Conservation (phyloP, 1,139 yeast genomes). For the Yamadazyma spencermartinsiae region DNA sequence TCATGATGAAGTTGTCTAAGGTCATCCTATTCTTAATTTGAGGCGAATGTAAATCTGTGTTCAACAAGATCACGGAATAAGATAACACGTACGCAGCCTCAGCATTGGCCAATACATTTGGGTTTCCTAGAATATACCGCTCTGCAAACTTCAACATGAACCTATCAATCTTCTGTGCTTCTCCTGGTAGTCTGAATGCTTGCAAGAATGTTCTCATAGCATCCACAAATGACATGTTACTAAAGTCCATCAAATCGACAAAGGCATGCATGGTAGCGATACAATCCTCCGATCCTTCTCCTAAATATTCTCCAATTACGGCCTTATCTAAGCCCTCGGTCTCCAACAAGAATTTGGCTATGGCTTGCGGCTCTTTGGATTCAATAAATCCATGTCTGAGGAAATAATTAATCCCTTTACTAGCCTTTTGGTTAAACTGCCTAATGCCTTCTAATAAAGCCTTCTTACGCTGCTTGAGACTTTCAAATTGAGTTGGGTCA, state of each 20-base stretch:
- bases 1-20: constrained; percentile 76
- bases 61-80: constrained; percentile 88
- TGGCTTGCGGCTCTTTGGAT: constrained; percentile 58
- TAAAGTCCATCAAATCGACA: constrained; percentile 85
- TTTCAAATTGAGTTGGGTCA: constrained; percentile 85
- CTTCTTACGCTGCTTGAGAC: constrained; percentile 78
- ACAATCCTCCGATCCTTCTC: constrained; percentile 81
- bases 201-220: constrained; percentile 86
- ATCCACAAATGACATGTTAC: constrained; percentile 68
- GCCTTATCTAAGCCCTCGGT: constrained; percentile 86
- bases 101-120: constrained; percentile 81
- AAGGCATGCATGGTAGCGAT: constrained; percentile 90
- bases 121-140: constrained; percentile 84
- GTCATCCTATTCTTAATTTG: constrained; percentile 88
- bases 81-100: constrained; percentile 93
- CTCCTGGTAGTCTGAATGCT: constrained; percentile 92
- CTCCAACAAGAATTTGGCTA: constrained; percentile 72
- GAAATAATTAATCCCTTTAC: constrained; percentile 69
- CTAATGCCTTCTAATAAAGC: constrained; percentile 75
- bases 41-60: constrained; percentile 90
- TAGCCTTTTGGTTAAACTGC: constrained; percentile 83
- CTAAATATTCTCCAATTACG: constrained; percentile 85
- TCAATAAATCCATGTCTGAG: constrained; percentile 63
- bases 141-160: constrained; percentile 97
- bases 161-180: constrained; percentile 95